Percentiles rank a stretch among this genome's conserved stretches.
phyloP scores from a whole-genome alignment of 306 rosid species.

The Quercus glauca region DNA sequence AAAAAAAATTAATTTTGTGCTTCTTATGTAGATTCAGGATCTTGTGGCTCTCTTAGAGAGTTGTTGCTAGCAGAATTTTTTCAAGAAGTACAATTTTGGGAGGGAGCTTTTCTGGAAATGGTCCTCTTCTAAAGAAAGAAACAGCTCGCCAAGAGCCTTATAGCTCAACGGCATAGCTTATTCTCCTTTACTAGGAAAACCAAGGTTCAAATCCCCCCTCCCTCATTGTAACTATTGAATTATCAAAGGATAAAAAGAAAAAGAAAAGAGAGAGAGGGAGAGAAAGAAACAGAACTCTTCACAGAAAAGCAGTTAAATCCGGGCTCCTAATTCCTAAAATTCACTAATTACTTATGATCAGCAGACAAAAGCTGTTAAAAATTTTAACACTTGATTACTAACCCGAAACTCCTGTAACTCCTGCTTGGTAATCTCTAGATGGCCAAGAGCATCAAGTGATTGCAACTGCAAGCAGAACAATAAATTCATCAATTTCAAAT shows the following conservation, averaged over 20 bases:
- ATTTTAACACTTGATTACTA: constrained; percentile 16
- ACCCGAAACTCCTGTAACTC: constrained; percentile 55
- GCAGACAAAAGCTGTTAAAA: constrained; percentile 3
- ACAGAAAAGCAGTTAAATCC: background rate
- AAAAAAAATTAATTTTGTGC: background rate
- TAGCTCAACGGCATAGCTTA: no score
- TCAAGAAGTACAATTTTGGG: background rate
- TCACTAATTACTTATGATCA: background rate
- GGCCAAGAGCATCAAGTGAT: constrained; percentile 63
- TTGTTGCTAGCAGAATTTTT: background rate
- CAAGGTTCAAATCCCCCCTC: no score
- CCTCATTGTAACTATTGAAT: no score
- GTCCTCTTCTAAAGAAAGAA: background rate
- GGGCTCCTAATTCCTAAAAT: background rate
- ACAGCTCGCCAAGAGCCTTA: no score
- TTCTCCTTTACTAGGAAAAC: no score
- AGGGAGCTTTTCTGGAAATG: background rate
- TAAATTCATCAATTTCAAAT: constrained; percentile 12
- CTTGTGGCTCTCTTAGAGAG: background rate
- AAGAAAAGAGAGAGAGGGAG: no score
- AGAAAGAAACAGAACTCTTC: background rate
- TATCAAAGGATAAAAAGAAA: no score
- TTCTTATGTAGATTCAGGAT: background rate
- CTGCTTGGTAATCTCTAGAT: constrained; percentile 52
- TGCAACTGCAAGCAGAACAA: constrained; percentile 55